These are phyloP conservation scores for Brassica rapa DNA, from an alignment of 345 rosid genomes.

Conservation along the genomic window DNA sequence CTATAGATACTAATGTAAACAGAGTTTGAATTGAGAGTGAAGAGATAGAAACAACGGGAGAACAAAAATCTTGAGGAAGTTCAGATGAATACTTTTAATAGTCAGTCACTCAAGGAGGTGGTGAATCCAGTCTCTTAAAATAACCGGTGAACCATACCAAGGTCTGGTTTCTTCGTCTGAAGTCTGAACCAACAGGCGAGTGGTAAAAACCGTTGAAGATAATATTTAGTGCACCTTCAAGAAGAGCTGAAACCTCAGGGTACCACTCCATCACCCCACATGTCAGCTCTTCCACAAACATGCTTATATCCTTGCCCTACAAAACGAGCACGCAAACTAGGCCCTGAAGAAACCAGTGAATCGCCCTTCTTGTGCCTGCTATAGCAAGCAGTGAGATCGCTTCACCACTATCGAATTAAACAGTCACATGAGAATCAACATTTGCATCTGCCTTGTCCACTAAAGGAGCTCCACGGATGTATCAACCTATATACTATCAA, in stretches of 20 bases:
- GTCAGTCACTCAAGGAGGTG: slow-evolving; percentile 57
- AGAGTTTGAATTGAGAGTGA: slow-evolving; percentile 4
- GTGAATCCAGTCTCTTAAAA: slow-evolving; percentile 71
- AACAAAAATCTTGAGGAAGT: not conserved
- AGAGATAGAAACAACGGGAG: not conserved
- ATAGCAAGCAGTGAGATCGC: slow-evolving; percentile 50
- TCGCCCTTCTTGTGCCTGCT: slow-evolving; percentile 33
- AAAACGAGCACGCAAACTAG: slow-evolving; percentile 68
- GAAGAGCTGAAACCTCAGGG: slow-evolving; percentile 79
- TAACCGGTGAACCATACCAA: slow-evolving; percentile 86
- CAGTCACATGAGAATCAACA: slow-evolving; percentile 43
- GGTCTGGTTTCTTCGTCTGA: slow-evolving; percentile 59
- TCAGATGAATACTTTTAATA: not conserved
- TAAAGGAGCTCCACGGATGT: slow-evolving; percentile 52
- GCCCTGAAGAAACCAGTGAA: slow-evolving; percentile 13
- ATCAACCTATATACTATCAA: not conserved
- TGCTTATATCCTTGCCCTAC: slow-evolving; percentile 98
- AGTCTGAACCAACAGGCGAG: slow-evolving; percentile 78
- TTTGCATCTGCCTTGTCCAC: slow-evolving; percentile 42
- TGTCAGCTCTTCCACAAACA: slow-evolving; percentile 89
- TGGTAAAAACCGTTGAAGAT: slow-evolving; percentile 83
- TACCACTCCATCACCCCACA: slow-evolving; percentile 97
- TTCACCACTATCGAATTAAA: slow-evolving; percentile 44
- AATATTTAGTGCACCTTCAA: slow-evolving; percentile 77
- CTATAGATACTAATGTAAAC: not conserved